A percentile compares a stretch with the other conserved stretches of the same genome.
phyloP scores from a whole-genome alignment of 75 land plant species.

The Sequoiadendron giganteum region DNA sequence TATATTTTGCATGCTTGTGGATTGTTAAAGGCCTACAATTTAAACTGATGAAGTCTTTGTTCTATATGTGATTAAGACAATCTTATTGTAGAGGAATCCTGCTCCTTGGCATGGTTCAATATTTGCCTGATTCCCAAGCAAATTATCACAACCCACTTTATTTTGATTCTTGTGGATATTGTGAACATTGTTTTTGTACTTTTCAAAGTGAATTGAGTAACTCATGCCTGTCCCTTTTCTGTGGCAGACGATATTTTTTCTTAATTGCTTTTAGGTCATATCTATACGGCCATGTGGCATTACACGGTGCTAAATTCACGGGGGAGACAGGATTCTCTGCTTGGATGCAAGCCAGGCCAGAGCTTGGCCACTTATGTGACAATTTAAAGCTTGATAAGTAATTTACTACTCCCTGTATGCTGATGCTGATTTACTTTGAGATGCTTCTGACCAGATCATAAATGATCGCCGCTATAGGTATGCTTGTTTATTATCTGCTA shows the following conservation, averaged over 20 bases:
- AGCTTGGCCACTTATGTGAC: slow-evolving; percentile 94
- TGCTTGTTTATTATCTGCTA: neutral
- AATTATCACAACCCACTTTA: neutral
- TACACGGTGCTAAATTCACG: slow-evolving; percentile 30
- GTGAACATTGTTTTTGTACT: neutral
- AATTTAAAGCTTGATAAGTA: slow-evolving; percentile 78
- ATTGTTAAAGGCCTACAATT: neutral
- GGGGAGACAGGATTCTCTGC: slow-evolving; percentile 51
- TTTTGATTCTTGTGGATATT: neutral
- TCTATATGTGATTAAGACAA: neutral
- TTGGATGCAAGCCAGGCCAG: slow-evolving; percentile 94
- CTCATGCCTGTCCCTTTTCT: neutral
- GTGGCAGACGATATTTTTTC: slow-evolving; percentile 91
- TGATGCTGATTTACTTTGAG: neutral
- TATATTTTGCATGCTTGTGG: neutral
- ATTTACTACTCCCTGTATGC: slow-evolving; percentile 3
- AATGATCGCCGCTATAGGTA: neutral
- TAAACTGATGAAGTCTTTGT: neutral
- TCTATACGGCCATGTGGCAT: slow-evolving; percentile 53
- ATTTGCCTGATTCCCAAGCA: neutral
- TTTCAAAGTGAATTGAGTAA: neutral
- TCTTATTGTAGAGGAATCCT: neutral
- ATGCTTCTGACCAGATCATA: neutral
- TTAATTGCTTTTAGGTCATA: slow-evolving; percentile 92
- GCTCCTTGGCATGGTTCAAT: neutral